Evolutionary conservation across 225 moss, liverwort and hornwort genomes (phyloP), one percentile per base, ranked within the genome.

Genomic region (Climacium dendroides): DNA sequence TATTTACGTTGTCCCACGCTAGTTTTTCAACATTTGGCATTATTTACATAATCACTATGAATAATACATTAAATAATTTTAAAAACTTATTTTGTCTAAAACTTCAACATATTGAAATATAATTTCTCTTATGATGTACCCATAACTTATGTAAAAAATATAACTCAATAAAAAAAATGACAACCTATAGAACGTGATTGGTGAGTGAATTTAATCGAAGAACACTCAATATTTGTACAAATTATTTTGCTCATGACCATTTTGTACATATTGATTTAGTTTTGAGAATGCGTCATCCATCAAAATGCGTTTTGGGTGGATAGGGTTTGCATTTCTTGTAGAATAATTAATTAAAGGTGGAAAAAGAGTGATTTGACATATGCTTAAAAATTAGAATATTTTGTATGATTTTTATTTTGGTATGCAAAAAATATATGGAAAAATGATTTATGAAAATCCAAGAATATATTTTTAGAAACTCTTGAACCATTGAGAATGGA

Each of bases 151-250:
- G 20, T n/a, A 66, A 66, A 66, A n/a, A 19, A 7, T 11, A 0
- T 66, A n/a, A 66, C 3, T 6, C 20, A n/a, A n/a, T 65, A 3
- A 3, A 20, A 5, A 35, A 30, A 19, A 35, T 65, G 10, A 64
- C 19, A 64, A 64, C 19, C 19, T n/a, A n/a, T n/a, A n/a, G n/a
- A n/a, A n/a, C 23, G 24, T 23, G 23, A 39, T 13, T 10, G 9
- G 23, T 7, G 4, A n/a, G 6, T 35, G 13, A 4, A 37, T 37
- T 67, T 37, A 39, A 39, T 37, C 6, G 17, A 67, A 23, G 13
- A 37, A 67, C 1, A 5, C 37, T 7, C 3, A 3, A 2, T 1
- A 11, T 11, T 37, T 11, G 2, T 37, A n/a, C 10, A 65, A n/a
- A 13, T 22, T 37, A 37, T 20, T 7, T 7, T 32, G 3, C 11